These are phyloP conservation scores for Pyrenochaeta sp. DNA, from an alignment of 2,329 filamentous ascomycete genomes.

Conservation along the genomic window DNA sequence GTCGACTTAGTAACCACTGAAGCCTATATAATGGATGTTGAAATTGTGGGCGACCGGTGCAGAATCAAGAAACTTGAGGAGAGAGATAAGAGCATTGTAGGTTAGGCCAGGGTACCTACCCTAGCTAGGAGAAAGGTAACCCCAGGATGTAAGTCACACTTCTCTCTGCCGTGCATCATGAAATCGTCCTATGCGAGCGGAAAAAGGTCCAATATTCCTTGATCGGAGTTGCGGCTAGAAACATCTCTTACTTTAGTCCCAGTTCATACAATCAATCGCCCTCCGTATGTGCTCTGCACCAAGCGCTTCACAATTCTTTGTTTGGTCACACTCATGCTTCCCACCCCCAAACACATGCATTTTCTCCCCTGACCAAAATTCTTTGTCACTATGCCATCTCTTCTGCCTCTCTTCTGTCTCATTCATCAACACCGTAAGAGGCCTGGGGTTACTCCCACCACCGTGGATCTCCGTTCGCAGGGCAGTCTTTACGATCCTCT, in stretches of 20 bases:
- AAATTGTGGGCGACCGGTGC: too few relatives aligned
- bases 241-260: conserved; percentile 10
- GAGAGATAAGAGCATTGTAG: too few relatives aligned
- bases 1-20: too few relatives aligned
- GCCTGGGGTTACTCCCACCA: conserved; percentile 34
- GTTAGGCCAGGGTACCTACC: too few relatives aligned
- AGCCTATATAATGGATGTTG: too few relatives aligned
- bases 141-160: too few relatives aligned
- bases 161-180: too few relatives aligned
- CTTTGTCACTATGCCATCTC: conserved; percentile 48
- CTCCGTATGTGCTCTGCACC: conserved; percentile 21
- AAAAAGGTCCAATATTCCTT: too few relatives aligned
- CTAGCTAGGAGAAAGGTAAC: too few relatives aligned
- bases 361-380: conserved; percentile 26
- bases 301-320: conserved; percentile 22
- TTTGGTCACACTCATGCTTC: conserved; percentile 8
- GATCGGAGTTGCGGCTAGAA: too few relatives aligned
- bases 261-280: conserved; percentile 21
- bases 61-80: too few relatives aligned
- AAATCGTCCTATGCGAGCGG: too few relatives aligned
- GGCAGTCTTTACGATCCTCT: conserved; percentile 54
- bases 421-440: conserved; percentile 48
- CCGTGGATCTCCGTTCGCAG: conserved; percentile 56
- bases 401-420: conserved; percentile 54
- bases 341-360: conserved; percentile 25